Evolutionary conservation across 441 rosid species (phyloP), one percentile per base, ranked within the genome.

Genomic region (Sinapis alba): DNA sequence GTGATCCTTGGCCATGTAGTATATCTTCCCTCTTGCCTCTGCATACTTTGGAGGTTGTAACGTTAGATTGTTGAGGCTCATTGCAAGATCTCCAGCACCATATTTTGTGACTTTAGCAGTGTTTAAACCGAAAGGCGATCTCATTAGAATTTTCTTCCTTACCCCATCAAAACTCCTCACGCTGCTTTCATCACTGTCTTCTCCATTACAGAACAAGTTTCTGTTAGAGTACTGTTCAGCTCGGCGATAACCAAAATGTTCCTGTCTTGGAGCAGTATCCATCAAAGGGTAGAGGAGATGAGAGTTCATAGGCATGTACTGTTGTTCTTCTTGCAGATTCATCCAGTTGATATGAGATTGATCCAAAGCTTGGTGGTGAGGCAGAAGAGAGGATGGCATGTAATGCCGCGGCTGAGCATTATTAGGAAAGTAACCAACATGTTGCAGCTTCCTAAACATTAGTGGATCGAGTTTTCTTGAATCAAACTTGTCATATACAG

Each of bases 1-100:
- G 69, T 92, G 96, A 76, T 92, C 94, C 75, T 90, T 92, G 0
- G 96, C 93, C 90, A 92, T 81, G 78, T 84, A 82, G 78, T 83
- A 87, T 71, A 90, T 88, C 81, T 74, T 87, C 71, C 90, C 90
- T n/a, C 77, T 84, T 45, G 79, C 85, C 71, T 90, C 97, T 72
- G 86, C 91, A 51, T 78, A 87, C 75, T 82, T 89, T 73, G 61
- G 85, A 82, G 83, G 78, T 66, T 76, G 91, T 61, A 86, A 64
- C 81, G 83, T 72, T 16, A 77, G 41, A 77, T 85, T 82, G 34
- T 81, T 85, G 71, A 82, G 71, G 73, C 78, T 78, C 28, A 77
- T 12, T 34, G 78, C 13, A 41, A 80, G 76, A 71, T 74, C 77
- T 79, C 88, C 87, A 68, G 70, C 83, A 16, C 87, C 85, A 27